A percentile compares a stretch with the other conserved stretches of the same genome.
Conservation (phyloP, 805 yeast genomes). For the Candida lessepsii region DNA sequence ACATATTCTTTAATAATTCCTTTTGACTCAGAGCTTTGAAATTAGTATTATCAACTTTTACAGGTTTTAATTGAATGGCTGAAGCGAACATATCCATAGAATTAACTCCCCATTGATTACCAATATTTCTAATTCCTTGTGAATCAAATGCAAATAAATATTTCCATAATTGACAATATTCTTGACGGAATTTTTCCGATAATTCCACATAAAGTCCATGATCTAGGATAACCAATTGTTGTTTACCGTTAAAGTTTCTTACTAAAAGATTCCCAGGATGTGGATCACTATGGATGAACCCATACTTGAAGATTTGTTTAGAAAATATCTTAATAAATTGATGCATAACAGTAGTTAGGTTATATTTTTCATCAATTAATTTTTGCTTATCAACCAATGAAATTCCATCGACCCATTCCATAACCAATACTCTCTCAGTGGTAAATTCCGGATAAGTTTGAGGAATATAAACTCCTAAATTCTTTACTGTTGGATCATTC, state of each 20-base stretch:
- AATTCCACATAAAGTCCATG: conserved; percentile 70
- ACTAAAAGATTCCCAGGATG: conserved; percentile 79
- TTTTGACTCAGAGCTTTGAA: conserved; percentile 20
- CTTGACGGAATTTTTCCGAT: conserved; percentile 46
- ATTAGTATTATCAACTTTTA: conserved; percentile 19
- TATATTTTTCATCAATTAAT: conserved; percentile 39
- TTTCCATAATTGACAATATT: conserved; percentile 66
- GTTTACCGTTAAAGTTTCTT: conserved; percentile 29
- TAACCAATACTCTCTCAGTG: conserved; percentile 51
- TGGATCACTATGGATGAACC: conserved; percentile 71
- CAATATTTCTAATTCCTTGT: conserved; percentile 47
- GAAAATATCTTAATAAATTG: conserved; percentile 52
- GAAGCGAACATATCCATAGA: conserved; percentile 62
- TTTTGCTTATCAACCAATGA: conserved; percentile 48
- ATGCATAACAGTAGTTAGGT: conserved; percentile 43
- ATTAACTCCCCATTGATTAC: conserved; percentile 66
- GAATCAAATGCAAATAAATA: conserved; percentile 54
- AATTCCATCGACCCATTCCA: conserved; percentile 79
- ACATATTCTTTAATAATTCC: conserved; percentile 52
- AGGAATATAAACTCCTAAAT: conserved; percentile 54
- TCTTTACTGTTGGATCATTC: conserved; percentile 39
- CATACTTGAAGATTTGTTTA: conserved; percentile 63
- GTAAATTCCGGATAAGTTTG: conserved; percentile 44
- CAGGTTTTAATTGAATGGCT: conserved; percentile 50
- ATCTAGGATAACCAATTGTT: conserved; percentile 66